Percentiles rank a stretch among this genome's conserved stretches.
Conservation (phyloP, 805 yeast genomes). For the Metschnikowia lochheadii region DNA sequence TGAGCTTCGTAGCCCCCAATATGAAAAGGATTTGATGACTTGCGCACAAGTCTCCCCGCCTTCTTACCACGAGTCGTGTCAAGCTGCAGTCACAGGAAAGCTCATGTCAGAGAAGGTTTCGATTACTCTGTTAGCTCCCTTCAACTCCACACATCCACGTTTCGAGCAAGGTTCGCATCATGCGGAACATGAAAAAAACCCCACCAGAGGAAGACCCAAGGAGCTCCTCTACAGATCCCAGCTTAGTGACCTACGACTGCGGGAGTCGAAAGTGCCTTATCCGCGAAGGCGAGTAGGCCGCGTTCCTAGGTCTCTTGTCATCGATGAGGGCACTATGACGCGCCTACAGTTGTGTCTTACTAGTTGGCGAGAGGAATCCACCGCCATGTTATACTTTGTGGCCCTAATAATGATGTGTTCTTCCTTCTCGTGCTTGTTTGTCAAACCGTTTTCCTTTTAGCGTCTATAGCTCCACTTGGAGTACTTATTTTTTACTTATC, state of each 20-base stretch:
- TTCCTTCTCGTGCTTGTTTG: not conserved
- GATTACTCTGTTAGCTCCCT: not conserved
- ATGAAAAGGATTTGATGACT: not conserved
- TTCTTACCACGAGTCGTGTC: not conserved
- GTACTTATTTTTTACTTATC: not conserved
- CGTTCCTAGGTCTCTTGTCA: not conserved
- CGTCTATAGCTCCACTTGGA: not conserved
- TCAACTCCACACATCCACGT: not conserved
- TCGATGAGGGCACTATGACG: not conserved
- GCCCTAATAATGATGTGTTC: not conserved
- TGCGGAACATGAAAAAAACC: too few relatives aligned
- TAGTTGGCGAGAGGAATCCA: not conserved
- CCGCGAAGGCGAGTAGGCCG: not conserved
- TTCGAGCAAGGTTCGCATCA: not conserved
- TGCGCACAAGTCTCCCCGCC: not conserved
- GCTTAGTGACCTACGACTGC: slow-evolving; percentile 8
- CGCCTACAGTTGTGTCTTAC: not conserved
- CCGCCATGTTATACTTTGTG: not conserved
- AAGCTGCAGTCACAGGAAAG: not conserved
- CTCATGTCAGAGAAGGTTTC: not conserved
- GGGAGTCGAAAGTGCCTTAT: slow-evolving; percentile 1
- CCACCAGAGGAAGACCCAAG: slow-evolving; percentile 9
- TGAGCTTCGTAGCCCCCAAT: not conserved
- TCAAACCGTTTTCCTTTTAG: not conserved
- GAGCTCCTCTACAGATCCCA: slow-evolving; percentile 14